Conservation (phyloP, 2,329 filamentous ascomycete genomes). For the Neofusicoccum sp. region DNA sequence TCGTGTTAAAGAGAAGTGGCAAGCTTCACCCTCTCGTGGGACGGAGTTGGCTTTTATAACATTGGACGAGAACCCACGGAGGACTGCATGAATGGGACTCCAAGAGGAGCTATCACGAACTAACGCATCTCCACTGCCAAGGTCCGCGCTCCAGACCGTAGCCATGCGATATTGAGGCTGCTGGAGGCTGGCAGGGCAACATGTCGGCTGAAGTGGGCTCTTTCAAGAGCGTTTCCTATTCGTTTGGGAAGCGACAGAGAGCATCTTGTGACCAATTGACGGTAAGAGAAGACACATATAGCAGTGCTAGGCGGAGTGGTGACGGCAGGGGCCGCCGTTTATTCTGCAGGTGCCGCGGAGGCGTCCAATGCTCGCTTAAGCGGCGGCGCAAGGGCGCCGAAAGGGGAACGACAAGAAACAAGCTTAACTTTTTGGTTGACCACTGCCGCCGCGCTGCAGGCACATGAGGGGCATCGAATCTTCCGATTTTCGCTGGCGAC, state of each 20-base stretch:
- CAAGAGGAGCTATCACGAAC: background rate
- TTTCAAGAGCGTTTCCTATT: background rate
- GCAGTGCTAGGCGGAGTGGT: background rate
- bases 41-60: background rate
- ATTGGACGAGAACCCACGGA: background rate
- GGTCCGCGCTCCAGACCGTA: background rate
- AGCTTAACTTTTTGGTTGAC: background rate
- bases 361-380: slow-evolving; percentile 4
- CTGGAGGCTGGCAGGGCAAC: background rate
- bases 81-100: background rate
- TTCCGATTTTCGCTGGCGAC: background rate
- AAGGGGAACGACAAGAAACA: background rate
- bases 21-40: background rate
- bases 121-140: background rate
- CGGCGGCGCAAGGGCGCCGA: background rate
- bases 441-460: background rate
- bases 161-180: background rate
- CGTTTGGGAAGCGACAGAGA: background rate
- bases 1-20: background rate
- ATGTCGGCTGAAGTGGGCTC: background rate
- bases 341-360: background rate
- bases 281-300: slow-evolving; percentile 1
- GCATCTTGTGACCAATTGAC: background rate
- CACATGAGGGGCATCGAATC: background rate
- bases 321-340: background rate